A percentile compares a stretch with the other conserved stretches of the same genome.
Evolutionary conservation across 1,139 yeast species (phyloP).

Genomic region (Suhomyces bribrorum): DNA sequence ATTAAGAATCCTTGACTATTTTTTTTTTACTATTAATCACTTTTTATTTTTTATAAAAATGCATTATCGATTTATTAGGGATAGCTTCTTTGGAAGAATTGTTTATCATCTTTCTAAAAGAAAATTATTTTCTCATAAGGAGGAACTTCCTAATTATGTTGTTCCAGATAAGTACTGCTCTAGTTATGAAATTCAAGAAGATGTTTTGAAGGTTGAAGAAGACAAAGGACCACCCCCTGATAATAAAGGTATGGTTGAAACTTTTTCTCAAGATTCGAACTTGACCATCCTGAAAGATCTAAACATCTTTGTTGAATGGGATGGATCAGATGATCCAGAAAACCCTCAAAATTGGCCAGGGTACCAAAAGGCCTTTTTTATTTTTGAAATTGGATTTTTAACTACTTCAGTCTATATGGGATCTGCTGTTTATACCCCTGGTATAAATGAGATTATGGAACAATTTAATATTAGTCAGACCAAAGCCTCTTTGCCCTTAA

Average conservation of each 20-base stretch:
- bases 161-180: slow-evolving; percentile 33
- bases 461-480: slow-evolving; percentile 28
- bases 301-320: slow-evolving; percentile 37
- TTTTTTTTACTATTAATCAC: too few species aligned
- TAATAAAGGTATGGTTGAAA: not conserved
- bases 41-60: slow-evolving; percentile 1
- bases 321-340: slow-evolving; percentile 54
- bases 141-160: slow-evolving; percentile 34
- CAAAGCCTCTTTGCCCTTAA: slow-evolving; percentile 34
- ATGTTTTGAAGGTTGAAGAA: not conserved
- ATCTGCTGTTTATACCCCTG: slow-evolving; percentile 62
- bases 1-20: too few species aligned
- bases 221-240: not conserved
- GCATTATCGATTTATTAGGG: slow-evolving; percentile 26
- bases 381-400: slow-evolving; percentile 42
- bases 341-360: slow-evolving; percentile 59
- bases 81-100: slow-evolving; percentile 36
- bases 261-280: not conserved
- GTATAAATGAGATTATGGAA: slow-evolving; percentile 32
- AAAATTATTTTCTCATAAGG: slow-evolving; percentile 30
- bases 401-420: slow-evolving; percentile 60
- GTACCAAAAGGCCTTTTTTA: slow-evolving; percentile 36
- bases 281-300: not conserved
- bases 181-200: slow-evolving; percentile 14
- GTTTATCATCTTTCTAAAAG: slow-evolving; percentile 34